These are phyloP conservation scores for Amauroascus verrucosus DNA, from an alignment of 2,329 filamentous ascomycete genomes.

Conservation along the genomic window DNA sequence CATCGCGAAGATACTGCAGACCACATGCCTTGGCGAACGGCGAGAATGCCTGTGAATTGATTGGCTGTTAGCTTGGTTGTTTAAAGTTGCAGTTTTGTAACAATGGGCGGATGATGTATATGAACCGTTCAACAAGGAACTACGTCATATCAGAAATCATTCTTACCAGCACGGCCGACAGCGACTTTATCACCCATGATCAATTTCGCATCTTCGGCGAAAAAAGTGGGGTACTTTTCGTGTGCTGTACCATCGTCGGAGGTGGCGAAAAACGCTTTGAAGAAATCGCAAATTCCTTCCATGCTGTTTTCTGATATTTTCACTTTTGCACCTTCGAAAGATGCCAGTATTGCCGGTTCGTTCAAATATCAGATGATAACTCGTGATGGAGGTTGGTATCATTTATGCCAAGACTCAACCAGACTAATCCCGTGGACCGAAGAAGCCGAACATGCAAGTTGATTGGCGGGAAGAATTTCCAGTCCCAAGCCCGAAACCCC, in stretches of 20 bases:
- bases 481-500: background rate
- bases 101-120: no score
- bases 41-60: constrained; percentile 31
- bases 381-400: no score
- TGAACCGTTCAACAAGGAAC: background rate
- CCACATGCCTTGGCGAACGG: constrained; percentile 45
- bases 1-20: constrained; percentile 40
- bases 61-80: no score
- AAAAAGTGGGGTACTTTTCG: constrained; percentile 39
- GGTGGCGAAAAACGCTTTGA: constrained; percentile 21
- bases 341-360: no score
- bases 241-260: constrained; percentile 37
- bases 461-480: background rate
- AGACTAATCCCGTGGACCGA: no score
- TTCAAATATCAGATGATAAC: background rate
- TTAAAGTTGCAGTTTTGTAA: no score
- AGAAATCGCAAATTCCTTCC: constrained; percentile 12
- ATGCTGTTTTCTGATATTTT: background rate
- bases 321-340: background rate
- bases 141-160: background rate
- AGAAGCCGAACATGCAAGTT: background rate
- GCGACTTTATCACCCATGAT: constrained; percentile 44
- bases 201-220: constrained; percentile 41
- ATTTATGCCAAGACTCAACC: background rate
- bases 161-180: constrained; percentile 37